phyloP scores from a whole-genome alignment of 805 yeast genomes.

The Peterozyma toletana region DNA sequence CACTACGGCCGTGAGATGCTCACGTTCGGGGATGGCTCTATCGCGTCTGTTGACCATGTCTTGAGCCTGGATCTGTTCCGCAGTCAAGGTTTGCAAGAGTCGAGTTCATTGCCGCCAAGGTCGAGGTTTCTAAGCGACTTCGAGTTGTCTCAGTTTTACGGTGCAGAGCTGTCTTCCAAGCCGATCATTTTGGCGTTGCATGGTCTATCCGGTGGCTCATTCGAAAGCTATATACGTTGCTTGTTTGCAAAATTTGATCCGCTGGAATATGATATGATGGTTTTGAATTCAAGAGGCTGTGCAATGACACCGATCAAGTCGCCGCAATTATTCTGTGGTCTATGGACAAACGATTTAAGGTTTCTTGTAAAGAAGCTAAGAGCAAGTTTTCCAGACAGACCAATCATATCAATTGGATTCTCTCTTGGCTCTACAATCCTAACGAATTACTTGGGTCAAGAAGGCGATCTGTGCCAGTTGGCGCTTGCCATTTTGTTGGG shows the following conservation, averaged over 20 bases:
- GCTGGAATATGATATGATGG: conserved; percentile 53
- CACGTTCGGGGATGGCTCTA: conserved; percentile 57
- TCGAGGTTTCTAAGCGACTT: conserved; percentile 43
- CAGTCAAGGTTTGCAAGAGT: conserved; percentile 10
- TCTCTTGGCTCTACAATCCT: conserved; percentile 74
- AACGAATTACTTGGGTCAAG: conserved; percentile 67
- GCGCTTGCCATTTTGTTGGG: conserved; percentile 56
- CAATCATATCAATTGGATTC: conserved; percentile 65
- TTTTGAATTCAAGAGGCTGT: conserved; percentile 73
- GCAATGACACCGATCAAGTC: conserved; percentile 61
- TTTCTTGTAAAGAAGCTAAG: conserved; percentile 45
- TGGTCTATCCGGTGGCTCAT: conserved; percentile 84
- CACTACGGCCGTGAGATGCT: conserved; percentile 71
- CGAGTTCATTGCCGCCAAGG: conserved; percentile 34
- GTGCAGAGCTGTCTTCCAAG: conserved; percentile 1
- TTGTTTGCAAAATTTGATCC: conserved; percentile 33
- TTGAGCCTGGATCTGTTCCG: conserved; percentile 28
- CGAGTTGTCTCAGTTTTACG: conserved; percentile 30
- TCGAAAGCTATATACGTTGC: conserved; percentile 67
- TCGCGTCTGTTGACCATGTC: conserved; percentile 70
- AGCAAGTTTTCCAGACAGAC: conserved; percentile 48
- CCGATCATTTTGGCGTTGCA: conserved; percentile 66
- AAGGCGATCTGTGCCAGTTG: conserved; percentile 36
- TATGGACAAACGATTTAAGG: conserved; percentile 65
- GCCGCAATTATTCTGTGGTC: conserved; percentile 63